Conservation (phyloP, 257 asterid genomes). For the Verbena officinalis region DNA sequence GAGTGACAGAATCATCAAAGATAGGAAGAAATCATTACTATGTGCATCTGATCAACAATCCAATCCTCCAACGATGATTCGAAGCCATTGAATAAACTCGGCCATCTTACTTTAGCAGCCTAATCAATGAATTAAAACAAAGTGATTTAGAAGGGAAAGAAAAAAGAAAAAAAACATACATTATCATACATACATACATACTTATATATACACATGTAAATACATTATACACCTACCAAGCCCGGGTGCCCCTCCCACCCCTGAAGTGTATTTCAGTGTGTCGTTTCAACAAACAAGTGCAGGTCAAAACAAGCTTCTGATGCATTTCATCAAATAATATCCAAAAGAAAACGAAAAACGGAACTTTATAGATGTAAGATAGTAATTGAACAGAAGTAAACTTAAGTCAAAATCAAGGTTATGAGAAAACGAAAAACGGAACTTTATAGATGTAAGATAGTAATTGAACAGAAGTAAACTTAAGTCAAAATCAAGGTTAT, state of each 20-base stretch:
- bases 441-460: too few species aligned
- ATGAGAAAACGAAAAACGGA: neutral
- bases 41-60: conserved; percentile 95
- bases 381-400: too few species aligned
- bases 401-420: neutral
- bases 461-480: too few species aligned
- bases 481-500: conserved; percentile 9
- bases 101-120: conserved; percentile 99
- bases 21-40: conserved; percentile 38
- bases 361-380: too few species aligned
- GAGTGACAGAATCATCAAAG: neutral
- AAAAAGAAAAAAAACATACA: too few species aligned
- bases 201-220: too few species aligned
- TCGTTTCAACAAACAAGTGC: neutral
- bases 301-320: conserved; percentile 11
- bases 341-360: neutral
- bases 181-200: neutral
- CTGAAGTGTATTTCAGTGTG: too few species aligned
- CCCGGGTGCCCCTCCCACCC: too few species aligned
- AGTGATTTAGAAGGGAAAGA: neutral
- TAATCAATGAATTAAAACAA: conserved; percentile 21
- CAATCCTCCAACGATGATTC: conserved; percentile 77
- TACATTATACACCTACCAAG: too few species aligned
- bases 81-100: conserved; percentile 64
- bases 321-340: neutral